These are phyloP conservation scores for Senecio squalidus DNA, from an alignment of 140 eudicot genomes.

Conservation along the genomic window DNA sequence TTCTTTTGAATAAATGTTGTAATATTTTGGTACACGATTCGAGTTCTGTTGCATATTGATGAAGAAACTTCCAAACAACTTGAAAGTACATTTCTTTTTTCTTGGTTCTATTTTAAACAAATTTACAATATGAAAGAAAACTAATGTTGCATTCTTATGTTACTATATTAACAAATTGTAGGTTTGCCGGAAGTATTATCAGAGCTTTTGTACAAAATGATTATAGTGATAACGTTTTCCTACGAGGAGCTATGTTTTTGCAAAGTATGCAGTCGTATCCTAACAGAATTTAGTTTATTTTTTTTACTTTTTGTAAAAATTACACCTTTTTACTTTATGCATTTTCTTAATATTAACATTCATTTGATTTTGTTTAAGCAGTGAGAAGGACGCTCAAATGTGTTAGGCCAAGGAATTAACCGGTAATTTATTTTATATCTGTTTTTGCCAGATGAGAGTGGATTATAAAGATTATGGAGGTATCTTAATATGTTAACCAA, in stretches of 20 bases:
- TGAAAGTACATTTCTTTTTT: slow-evolving; percentile 38
- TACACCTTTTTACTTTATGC: not conserved
- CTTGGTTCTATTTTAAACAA: slow-evolving; percentile 8
- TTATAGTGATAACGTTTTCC: slow-evolving; percentile 35
- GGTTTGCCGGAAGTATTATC: slow-evolving; percentile 74
- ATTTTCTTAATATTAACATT: not conserved
- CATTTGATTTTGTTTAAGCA: slow-evolving; percentile 23
- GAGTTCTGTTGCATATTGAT: slow-evolving; percentile 79
- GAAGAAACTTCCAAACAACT: slow-evolving; percentile 47
- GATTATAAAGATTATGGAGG: slow-evolving; percentile 72
- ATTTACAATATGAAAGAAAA: not conserved
- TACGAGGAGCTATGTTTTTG: slow-evolving; percentile 48
- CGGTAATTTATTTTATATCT: slow-evolving; percentile 60
- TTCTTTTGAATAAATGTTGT: not conserved
- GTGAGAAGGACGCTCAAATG: slow-evolving; percentile 93
- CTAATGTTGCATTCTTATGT: not conserved
- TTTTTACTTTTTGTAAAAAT: not conserved
- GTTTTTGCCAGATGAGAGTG: slow-evolving; percentile 53
- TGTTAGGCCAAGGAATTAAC: slow-evolving; percentile 68
- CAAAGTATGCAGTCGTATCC: slow-evolving; percentile 50
- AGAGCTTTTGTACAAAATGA: slow-evolving; percentile 46
- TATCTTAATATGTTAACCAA: slow-evolving; percentile 10
- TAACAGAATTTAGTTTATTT: not conserved
- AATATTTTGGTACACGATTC: slow-evolving; percentile 31
- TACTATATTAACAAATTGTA: slow-evolving; percentile 28